phyloP scores from a whole-genome alignment of 2,329 filamentous ascomycete genomes.

The Monosporascus sp. region DNA sequence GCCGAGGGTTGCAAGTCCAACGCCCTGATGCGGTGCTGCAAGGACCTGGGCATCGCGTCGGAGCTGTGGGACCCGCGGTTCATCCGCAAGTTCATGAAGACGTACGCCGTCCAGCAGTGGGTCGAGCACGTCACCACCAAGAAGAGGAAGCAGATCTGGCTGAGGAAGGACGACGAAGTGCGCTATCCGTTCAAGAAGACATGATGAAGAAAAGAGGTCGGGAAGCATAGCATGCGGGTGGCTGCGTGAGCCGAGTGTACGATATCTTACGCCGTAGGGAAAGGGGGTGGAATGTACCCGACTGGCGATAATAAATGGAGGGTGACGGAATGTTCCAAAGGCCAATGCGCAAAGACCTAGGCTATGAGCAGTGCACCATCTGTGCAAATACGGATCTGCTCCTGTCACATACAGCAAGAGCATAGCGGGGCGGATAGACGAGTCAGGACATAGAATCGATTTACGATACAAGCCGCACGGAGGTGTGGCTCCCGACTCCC shows the following conservation, averaged over 20 bases:
- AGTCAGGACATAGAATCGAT: conserved; percentile 8
- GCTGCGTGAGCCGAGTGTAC: too few species aligned
- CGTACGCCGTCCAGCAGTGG: conserved; percentile 73
- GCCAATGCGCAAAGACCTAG: too few species aligned
- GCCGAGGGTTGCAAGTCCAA: conserved; percentile 98
- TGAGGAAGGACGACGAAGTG: conserved; percentile 75
- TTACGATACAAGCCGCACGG: conserved; percentile 13
- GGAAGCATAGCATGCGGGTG: not conserved
- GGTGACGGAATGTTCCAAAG: too few species aligned
- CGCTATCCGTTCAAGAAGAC: conserved; percentile 52
- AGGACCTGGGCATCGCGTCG: conserved; percentile 89
- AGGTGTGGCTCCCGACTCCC: conserved; percentile 9
- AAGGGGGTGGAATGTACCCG: too few species aligned
- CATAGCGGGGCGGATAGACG: conserved; percentile 2
- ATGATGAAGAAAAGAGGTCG: not conserved
- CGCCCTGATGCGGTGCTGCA: conserved; percentile 96
- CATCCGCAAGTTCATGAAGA: conserved; percentile 74
- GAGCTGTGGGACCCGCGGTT: conserved; percentile 96
- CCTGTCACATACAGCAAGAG: conserved; percentile 7
- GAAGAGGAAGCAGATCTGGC: conserved; percentile 83
- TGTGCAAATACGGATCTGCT: conserved; percentile 1
- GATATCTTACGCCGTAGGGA: too few species aligned
- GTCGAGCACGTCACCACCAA: conserved; percentile 84
- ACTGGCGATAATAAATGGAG: too few species aligned
- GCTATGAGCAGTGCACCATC: too few species aligned